phyloP scores from a whole-genome alignment of 2,329 filamentous ascomycete species.

The Apiospora saccharicola region DNA sequence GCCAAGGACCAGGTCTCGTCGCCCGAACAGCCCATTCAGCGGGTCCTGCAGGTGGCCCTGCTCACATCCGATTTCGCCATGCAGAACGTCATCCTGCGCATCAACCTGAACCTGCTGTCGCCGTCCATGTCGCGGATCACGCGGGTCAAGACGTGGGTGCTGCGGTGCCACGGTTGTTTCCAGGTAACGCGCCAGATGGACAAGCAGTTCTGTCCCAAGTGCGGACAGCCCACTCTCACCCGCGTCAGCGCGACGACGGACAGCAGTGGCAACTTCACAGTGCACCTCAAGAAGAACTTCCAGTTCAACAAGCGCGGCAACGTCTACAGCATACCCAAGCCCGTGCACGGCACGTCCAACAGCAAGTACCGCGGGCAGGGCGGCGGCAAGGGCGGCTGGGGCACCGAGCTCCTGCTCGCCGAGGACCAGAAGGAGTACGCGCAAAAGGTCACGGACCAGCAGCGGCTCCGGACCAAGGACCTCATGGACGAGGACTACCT shows the following conservation, averaged over 20 bases:
- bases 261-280: slow-evolving; percentile 77
- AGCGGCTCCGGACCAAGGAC: slow-evolving; percentile 75
- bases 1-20: slow-evolving; percentile 65
- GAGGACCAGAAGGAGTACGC: slow-evolving; percentile 97
- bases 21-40: slow-evolving; percentile 59
- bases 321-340: slow-evolving; percentile 91
- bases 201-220: slow-evolving; percentile 92
- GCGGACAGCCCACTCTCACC: slow-evolving; percentile 86
- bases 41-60: slow-evolving; percentile 83
- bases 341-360: slow-evolving; percentile 79
- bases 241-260: slow-evolving; percentile 88
- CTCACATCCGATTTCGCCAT: slow-evolving; percentile 97
- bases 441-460: slow-evolving; percentile 68
- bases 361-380: slow-evolving; percentile 72
- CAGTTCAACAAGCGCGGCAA: slow-evolving; percentile 96
- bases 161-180: slow-evolving; percentile 96
- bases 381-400: slow-evolving; percentile 89
- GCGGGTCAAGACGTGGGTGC: slow-evolving; percentile 85
- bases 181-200: slow-evolving; percentile 80
- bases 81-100: slow-evolving; percentile 95
- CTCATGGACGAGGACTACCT: slow-evolving; percentile 96
- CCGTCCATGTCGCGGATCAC: slow-evolving; percentile 81
- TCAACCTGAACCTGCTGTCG: slow-evolving; percentile 91
- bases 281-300: slow-evolving; percentile 94
- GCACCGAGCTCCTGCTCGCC: slow-evolving; percentile 80